Conservation (phyloP, 345 rosid genomes). For the Arabidopsis suecica region DNA sequence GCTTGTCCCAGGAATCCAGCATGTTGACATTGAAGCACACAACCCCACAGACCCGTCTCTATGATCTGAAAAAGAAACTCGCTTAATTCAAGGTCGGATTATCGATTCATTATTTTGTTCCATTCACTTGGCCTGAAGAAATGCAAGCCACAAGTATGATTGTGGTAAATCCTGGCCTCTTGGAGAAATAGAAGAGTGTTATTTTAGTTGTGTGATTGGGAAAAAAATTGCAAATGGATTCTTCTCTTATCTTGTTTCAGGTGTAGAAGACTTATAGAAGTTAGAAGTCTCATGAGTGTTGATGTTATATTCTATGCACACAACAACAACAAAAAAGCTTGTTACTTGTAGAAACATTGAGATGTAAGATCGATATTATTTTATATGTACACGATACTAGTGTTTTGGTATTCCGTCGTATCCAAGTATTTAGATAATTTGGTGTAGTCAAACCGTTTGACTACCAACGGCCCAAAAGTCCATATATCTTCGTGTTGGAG, state of each 20-base stretch:
- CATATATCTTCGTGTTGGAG: too few species aligned
- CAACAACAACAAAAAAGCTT: neutral
- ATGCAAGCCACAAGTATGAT: conserved; percentile 8
- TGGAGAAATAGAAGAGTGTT: conserved; percentile 14
- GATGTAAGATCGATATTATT: conserved; percentile 15
- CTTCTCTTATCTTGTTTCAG: conserved; percentile 2
- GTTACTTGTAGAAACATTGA: conserved; percentile 25
- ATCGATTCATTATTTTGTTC: neutral
- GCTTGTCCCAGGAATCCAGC: conserved; percentile 94
- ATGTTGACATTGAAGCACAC: conserved; percentile 98
- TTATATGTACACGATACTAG: neutral
- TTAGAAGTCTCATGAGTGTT: conserved; percentile 10
- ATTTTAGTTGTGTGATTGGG: neutral
- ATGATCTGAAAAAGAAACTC: conserved; percentile 26
- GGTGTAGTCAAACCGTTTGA: too few species aligned
- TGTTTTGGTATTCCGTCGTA: neutral
- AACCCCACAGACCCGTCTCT: conserved; percentile 62
- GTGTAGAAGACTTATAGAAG: neutral
- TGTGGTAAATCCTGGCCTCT: conserved; percentile 6
- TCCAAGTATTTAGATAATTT: neutral
- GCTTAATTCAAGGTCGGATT: conserved; percentile 11
- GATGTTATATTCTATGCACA: conserved; percentile 9
- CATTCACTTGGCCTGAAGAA: conserved; percentile 20
- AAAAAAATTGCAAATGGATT: neutral
- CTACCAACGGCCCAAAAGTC: too few species aligned